Evolutionary conservation across 2,329 filamentous ascomycete genomes (phyloP), one percentile per base, ranked within the genome.

Genomic region (Pyrenophora tritici-repentis): DNA sequence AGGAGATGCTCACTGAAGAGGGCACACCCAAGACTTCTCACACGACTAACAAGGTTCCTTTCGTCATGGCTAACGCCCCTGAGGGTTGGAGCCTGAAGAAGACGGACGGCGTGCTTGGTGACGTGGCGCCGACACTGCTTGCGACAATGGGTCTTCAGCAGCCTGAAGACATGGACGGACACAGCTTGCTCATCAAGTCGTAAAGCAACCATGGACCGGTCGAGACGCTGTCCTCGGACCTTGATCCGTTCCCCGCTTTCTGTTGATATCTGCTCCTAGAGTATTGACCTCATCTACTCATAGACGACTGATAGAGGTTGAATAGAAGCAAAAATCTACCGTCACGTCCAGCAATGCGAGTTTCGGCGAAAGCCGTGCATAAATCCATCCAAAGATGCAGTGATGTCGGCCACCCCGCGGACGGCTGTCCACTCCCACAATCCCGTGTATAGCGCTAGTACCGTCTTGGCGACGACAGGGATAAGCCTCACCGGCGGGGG

Each of bases 21-120:
- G 91, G 92, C 74, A 96, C 91, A 73, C 94, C 94, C 66, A 99
- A 99, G 85, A 99, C 94, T 7, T 93, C 90, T 43, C 94, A 99
- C 82, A 99, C 94, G 38, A 92, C 89, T 62, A 99, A 99, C 84
- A 94, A 94, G 76, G 94, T 99, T 45, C 94, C 94, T 8, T 93
- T 99, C 73, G 85, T 97, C 76, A 96, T 99, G 92, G 91, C 92
- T 73, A 99, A 97, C 74, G 92, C 92, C 7, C 94, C 94, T 34
- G 83, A 89, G 71, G 89, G 90, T 64, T 97, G 89, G 87, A 90
- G 85, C 66, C 79, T 99, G 67, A 87, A 90, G 81, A 88, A 91
- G 79, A 81, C 85, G 50, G 86, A 87, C 55, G 93, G 91, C 69
- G 94, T 99, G n/a, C 82, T 99, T 17, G 94, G 94, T 53, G 94